phyloP scores from a whole-genome alignment of 2,329 filamentous ascomycete species.

The Shiraia sp. region DNA sequence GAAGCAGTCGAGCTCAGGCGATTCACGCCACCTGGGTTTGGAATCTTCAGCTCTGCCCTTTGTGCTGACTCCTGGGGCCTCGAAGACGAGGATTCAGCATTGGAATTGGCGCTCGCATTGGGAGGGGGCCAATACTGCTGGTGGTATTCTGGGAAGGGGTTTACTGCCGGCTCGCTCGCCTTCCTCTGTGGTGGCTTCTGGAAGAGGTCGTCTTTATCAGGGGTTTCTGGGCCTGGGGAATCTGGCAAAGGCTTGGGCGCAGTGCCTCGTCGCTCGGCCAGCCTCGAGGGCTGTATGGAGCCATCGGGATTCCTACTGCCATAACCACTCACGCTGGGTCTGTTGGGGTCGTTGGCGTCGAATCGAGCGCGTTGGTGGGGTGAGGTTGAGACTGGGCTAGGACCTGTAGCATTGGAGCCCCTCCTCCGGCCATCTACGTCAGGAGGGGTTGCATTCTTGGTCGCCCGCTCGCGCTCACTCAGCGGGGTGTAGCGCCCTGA shows the following conservation, averaged over 20 bases:
- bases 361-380: constrained; percentile 48
- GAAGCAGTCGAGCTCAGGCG: constrained; percentile 81
- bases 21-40: constrained; percentile 60
- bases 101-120: constrained; percentile 5
- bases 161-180: constrained; percentile 26
- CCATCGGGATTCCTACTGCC: constrained; percentile 39
- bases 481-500: constrained; percentile 41
- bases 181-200: constrained; percentile 60
- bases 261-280: constrained; percentile 83
- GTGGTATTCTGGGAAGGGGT: constrained; percentile 57
- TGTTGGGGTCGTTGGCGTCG: constrained; percentile 53
- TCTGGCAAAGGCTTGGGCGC: constrained; percentile 81
- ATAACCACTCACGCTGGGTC: constrained; percentile 53
- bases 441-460: constrained; percentile 40
- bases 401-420: constrained; percentile 35
- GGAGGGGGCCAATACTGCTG: constrained; percentile 65
- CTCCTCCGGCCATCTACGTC: constrained; percentile 34
- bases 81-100: neutral
- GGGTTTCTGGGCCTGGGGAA: constrained; percentile 74
- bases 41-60: constrained; percentile 51
- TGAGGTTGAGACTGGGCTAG: constrained; percentile 34
- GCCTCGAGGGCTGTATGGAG: constrained; percentile 57
- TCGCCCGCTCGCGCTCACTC: constrained; percentile 40
- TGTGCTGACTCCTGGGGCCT: constrained; percentile 24
- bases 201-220: constrained; percentile 79